phyloP scores from a whole-genome alignment of 257 asterid genomes.

The Solanum virginianum region DNA sequence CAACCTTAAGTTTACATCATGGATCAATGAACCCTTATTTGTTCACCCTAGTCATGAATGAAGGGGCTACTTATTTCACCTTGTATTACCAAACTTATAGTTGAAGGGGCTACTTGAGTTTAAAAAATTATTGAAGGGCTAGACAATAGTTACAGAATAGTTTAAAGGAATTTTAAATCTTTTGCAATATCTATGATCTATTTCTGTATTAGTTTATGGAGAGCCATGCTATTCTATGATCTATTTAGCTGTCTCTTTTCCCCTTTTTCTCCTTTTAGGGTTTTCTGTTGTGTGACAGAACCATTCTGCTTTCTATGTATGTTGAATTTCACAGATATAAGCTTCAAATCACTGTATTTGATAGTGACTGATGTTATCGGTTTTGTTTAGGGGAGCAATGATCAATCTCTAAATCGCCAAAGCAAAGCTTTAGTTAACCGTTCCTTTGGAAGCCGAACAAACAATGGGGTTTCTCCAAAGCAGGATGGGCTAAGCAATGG shows the following conservation, averaged over 20 bases:
- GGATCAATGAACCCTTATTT: neutral
- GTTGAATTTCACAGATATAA: neutral
- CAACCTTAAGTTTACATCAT: neutral
- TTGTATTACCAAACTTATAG: neutral
- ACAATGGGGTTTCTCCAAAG: constrained; percentile 34
- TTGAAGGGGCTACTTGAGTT: neutral
- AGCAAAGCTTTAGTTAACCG: constrained; percentile 35
- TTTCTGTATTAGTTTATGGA: neutral
- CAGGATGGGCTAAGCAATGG: constrained; percentile 64
- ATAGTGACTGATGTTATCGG: constrained; percentile 5
- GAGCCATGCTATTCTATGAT: neutral
- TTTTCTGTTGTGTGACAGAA: neutral
- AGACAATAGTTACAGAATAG: neutral
- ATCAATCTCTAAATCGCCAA: constrained; percentile 56
- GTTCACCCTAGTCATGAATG: neutral
- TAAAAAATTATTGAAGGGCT: neutral
- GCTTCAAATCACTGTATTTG: neutral
- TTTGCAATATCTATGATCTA: neutral
- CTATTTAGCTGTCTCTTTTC: neutral
- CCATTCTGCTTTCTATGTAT: neutral
- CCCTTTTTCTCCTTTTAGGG: neutral
- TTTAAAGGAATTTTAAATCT: neutral
- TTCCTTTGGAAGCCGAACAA: constrained; percentile 50
- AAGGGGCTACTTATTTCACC: neutral
- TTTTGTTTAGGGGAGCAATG: constrained; percentile 56